Conservation (phyloP, 345 rosid species). For the Corchorus capsularis region DNA sequence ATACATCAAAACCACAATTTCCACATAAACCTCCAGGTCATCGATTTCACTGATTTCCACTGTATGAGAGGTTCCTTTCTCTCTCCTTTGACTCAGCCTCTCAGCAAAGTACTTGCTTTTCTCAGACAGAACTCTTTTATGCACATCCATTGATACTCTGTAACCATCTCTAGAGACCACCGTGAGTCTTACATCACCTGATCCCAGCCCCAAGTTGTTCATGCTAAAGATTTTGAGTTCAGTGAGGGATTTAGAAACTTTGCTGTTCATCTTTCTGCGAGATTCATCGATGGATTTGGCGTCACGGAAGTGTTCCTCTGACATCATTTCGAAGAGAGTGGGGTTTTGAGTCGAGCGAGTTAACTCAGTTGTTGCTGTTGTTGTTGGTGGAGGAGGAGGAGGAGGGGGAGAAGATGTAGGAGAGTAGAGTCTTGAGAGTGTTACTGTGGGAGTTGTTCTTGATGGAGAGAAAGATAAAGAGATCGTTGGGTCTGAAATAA, state of each 20-base stretch:
- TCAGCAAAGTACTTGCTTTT: conserved; percentile 83
- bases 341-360: conserved; percentile 36
- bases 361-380: conserved; percentile 15
- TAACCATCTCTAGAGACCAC: conserved; percentile 76
- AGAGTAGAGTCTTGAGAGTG: conserved; percentile 32
- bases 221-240: conserved; percentile 46
- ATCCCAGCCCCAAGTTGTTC: conserved; percentile 35
- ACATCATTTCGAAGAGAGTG: conserved; percentile 94
- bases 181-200: conserved; percentile 80
- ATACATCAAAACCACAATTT: conserved; percentile 87
- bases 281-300: conserved; percentile 36
- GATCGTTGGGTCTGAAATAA: conserved; percentile 54
- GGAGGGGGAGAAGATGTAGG: conserved; percentile 51
- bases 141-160: conserved; percentile 77
- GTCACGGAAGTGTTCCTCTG: conserved; percentile 68
- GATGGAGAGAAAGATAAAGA: conserved; percentile 70
- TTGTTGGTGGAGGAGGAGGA: conserved; percentile 39
- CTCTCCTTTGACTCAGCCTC: conserved; percentile 51
- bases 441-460: conserved; percentile 33
- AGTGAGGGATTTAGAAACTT: conserved; percentile 56
- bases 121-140: conserved; percentile 61
- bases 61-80: conserved; percentile 60
- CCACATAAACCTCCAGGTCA: conserved; percentile 88
- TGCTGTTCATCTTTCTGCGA: conserved; percentile 55
- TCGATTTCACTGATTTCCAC: conserved; percentile 96